Evolutionary conservation across 2,329 filamentous ascomycete species (phyloP).

Genomic region (Nannizzia gypsea): DNA sequence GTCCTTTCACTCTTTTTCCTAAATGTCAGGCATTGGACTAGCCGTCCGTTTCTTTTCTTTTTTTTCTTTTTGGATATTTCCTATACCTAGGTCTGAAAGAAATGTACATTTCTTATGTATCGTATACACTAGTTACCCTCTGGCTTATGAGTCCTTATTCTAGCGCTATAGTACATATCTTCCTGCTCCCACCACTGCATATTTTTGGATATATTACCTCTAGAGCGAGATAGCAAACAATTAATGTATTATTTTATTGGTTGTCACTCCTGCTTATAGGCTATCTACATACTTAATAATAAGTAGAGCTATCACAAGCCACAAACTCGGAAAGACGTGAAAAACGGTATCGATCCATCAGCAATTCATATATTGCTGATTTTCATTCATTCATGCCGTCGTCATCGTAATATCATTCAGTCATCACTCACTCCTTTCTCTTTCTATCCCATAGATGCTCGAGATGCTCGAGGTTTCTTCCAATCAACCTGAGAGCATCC

Average conservation of each 20-base stretch:
- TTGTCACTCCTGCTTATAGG: no score
- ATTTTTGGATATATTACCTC: background rate
- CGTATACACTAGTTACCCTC: background rate
- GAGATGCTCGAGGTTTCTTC: conserved; percentile 1
- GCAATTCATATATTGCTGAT: background rate
- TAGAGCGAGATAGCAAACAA: background rate
- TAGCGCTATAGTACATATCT: background rate
- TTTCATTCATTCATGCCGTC: background rate
- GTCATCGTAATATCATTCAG: background rate
- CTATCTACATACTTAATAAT: no score
- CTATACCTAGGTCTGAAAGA: background rate
- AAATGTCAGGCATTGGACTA: background rate
- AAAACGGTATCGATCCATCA: no score
- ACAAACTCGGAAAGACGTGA: no score
- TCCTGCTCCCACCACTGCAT: background rate
- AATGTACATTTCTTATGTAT: background rate
- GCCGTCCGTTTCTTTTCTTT: no score
- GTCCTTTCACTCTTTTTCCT: background rate
- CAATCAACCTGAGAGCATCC: background rate
- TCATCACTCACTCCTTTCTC: background rate
- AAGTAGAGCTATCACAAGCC: no score
- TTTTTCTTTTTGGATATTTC: background rate
- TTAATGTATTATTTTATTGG: background rate
- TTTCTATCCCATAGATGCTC: background rate
- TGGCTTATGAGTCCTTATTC: background rate